Evolutionary conservation across 768 basidiomycete genomes (phyloP).

Genomic region (Lentinula sp.): DNA sequence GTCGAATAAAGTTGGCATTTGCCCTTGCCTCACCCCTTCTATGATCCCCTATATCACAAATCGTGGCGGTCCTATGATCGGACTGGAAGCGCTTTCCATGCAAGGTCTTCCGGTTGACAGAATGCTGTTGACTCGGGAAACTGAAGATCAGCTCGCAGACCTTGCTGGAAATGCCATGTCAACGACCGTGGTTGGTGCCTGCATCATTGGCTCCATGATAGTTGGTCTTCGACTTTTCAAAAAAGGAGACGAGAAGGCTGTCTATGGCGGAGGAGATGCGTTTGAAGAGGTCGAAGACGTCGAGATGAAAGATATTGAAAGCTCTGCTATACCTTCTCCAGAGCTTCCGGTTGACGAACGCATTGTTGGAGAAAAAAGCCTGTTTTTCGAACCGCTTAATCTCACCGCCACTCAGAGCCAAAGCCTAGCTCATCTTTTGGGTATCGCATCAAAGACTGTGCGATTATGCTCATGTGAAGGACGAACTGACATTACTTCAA

Average conservation of each 20-base stretch:
- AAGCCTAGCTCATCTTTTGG: constrained; percentile 51
- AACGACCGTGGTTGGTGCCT: constrained; percentile 89
- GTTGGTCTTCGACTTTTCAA: constrained; percentile 62
- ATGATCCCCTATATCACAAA: constrained; percentile 97
- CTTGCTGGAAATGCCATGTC: constrained; percentile 98
- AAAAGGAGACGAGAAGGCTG: constrained; percentile 54
- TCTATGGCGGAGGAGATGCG: constrained; percentile 49
- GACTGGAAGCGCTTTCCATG: constrained; percentile 87
- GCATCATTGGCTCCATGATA: constrained; percentile 78
- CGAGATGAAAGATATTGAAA: constrained; percentile 45
- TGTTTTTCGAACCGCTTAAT: constrained; percentile 61
- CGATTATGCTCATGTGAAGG: constrained; percentile 92
- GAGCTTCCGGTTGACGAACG: constrained; percentile 34
- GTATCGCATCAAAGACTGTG: constrained; percentile 59
- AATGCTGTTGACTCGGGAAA: constrained; percentile 86
- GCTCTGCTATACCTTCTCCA: neutral
- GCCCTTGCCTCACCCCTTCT: constrained; percentile 88
- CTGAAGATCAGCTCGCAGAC: constrained; percentile 89
- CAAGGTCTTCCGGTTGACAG: constrained; percentile 93
- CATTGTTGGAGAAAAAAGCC: constrained; percentile 69
- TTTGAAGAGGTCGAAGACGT: constrained; percentile 22
- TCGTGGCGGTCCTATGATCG: constrained; percentile 94
- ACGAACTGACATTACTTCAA: constrained; percentile 66
- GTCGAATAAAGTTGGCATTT: constrained; percentile 75
- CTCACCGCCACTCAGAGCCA: constrained; percentile 47